phyloP scores from a whole-genome alignment of 2,329 filamentous ascomycete genomes.

The Rutstroemia sydowiana region DNA sequence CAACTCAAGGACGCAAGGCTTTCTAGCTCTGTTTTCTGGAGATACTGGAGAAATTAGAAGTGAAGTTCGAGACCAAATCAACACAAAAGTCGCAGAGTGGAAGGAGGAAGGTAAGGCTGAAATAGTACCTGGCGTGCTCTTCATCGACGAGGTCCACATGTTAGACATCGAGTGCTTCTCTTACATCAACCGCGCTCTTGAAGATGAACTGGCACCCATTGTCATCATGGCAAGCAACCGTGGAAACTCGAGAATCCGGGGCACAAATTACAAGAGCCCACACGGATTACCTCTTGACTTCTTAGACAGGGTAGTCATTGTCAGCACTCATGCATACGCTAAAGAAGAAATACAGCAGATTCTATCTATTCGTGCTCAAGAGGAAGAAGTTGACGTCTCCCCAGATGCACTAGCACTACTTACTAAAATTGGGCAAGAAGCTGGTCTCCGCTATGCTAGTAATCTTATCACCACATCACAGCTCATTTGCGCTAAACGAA shows the following conservation, averaged over 20 bases:
- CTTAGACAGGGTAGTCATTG: constrained; percentile 90
- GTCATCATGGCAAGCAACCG: constrained; percentile 99
- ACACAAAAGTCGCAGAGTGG: constrained; percentile 98
- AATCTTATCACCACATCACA: constrained; percentile 95
- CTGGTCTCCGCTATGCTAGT: constrained; percentile 89
- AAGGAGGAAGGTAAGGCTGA: constrained; percentile 98
- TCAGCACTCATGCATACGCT: constrained; percentile 82
- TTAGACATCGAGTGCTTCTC: constrained; percentile 99
- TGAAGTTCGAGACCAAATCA: constrained; percentile 97
- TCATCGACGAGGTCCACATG: constrained; percentile 99
- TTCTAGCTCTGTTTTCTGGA: constrained; percentile 92
- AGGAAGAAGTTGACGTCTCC: constrained; percentile 90
- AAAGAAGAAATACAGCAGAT: constrained; percentile 87
- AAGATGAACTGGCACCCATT: constrained; percentile 89
- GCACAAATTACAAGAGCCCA: constrained; percentile 86
- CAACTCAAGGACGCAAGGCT: constrained; percentile 97
- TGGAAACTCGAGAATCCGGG: constrained; percentile 82
- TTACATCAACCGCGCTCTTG: constrained; percentile 93
- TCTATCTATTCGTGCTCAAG: constrained; percentile 81
- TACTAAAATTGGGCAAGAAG: constrained; percentile 91
- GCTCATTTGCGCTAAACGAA: constrained; percentile 78
- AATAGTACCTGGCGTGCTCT: constrained; percentile 93
- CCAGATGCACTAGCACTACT: constrained; percentile 85
- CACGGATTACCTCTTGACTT: constrained; percentile 95
- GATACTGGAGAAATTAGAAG: constrained; percentile 97